Base-by-base conservation (phyloP, 75 land plant species). In the Pseudotsuga menziesii region DNA sequence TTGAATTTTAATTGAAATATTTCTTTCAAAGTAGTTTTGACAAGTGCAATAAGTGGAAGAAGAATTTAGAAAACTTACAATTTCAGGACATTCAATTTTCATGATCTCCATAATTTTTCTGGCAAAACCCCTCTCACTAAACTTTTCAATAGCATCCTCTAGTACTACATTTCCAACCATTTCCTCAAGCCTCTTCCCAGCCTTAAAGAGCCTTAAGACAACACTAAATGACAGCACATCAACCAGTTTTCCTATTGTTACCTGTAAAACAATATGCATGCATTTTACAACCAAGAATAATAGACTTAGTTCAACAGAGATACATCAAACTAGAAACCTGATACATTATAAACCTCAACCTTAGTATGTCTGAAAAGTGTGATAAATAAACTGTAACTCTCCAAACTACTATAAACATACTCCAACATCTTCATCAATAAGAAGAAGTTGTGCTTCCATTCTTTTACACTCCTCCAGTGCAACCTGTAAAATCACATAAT, bases 381-480 rank as follows among this genome's bases (percentile, higher is more conserved):
- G 44, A 67, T 39, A 39, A 67, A 27, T n/a, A 48, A 29, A n/a
- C 54, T 52, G 15, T 23, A 75, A 26, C 39, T 15, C 3, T 26
- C 17, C 23, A 55, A 29, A 15, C 55, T 54, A 70, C 16, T 39
- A 48, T 5, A 80, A 69, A 76, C 79, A 14, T 82, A 84, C 85
- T 29, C 77, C 26, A 16, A 77, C 57, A 39, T 82, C 75, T 72
- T 82, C 85, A 77, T 84, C 85, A 48, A 84, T 82, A 26, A 77
- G 77, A 61, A 77, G 36, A 60, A 84, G 48, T 22, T 74, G 58
- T 19, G 84, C 84, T 23, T 60, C 60, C 59, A 76, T 35, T 39
- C 83, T 59, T 56, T 84, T 78, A 56, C 76, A 84, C 72, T 84
- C 85, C 72, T 84, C 84, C 76, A 84, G 32, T 77, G 85, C 85